Base-by-base conservation (phyloP, 106 monocot species). In the Posidonia australis region DNA sequence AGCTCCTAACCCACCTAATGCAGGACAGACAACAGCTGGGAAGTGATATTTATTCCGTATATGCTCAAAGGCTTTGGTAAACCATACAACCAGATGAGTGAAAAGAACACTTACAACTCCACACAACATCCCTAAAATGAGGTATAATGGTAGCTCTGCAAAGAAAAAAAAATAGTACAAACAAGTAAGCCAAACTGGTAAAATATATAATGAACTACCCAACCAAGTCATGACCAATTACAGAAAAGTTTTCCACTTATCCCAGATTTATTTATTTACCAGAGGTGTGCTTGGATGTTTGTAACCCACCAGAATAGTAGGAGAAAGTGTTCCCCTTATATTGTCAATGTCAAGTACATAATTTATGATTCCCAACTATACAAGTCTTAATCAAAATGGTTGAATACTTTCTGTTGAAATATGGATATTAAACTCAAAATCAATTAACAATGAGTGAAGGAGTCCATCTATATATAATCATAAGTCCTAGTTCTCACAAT, bases 91-190 rank as follows among this genome's bases (percentile, higher is more conserved):
- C 77, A 99, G 77, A 28, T 81, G 69, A 56, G 80, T 79, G 75
- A 99, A 99, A 36, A 51, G 81, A 61, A 99, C 98, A 64, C 98
- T 99, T 55, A 99, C 98, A 45, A 71, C 85, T 68, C 98, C 98
- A 76, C 98, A 99, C 17, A 99, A 51, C 98, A 99, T 99, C 22
- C 98, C 98, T 29, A 99, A 77, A 17, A 99, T 91, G 22, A 99
- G 85, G 67, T 99, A 99, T 20, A 99, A 69, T 48, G 98, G 98
- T 30, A 99, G 58, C 73, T 99, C 98, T 99, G 85, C 70, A 87
- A 28, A 36, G 17, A 78, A 56, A 42, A 28, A 30, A 32, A 61
- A 21, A 32, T 46, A 43, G 41, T 42, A 43, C 17, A 61, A 41
- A 18, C 42, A 61, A 18, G 6, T 61, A 18, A 61, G 43, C 18